These are phyloP conservation scores for Candida pini DNA, from an alignment of 805 yeast genomes.

Conservation along the genomic window DNA sequence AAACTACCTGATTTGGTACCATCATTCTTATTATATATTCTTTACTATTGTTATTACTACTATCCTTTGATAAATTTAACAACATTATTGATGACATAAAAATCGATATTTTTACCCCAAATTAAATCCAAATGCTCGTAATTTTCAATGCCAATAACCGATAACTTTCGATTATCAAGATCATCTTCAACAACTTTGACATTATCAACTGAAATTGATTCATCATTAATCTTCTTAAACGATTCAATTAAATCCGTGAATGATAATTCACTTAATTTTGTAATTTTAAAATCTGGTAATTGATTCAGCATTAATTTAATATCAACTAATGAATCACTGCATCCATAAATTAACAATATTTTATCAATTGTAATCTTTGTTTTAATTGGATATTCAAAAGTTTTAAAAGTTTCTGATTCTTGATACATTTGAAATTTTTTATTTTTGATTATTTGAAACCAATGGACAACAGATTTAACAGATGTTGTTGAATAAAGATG, in stretches of 20 bases:
- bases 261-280: slow-evolving; percentile 4
- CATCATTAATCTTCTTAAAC: slow-evolving; percentile 1
- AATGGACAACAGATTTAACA: slow-evolving; percentile 90
- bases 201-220: slow-evolving; percentile 6
- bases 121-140: slow-evolving; percentile 90
- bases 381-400: slow-evolving; percentile 31
- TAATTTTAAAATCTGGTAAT: slow-evolving; percentile 30
- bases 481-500: slow-evolving; percentile 89
- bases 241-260: slow-evolving; percentile 2
- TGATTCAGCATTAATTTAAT: slow-evolving; percentile 60
- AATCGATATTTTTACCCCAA: slow-evolving; percentile 77
- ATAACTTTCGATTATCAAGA: slow-evolving; percentile 6
- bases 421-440: slow-evolving; percentile 86
- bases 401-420: slow-evolving; percentile 58
- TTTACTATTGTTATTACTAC: too few species aligned
- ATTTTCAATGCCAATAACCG: slow-evolving; percentile 46
- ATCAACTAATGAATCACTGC: slow-evolving; percentile 78
- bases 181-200: slow-evolving; percentile 12
- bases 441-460: slow-evolving; percentile 85
- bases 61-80: slow-evolving; percentile 28
- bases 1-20: too few species aligned
- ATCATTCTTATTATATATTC: too few species aligned
- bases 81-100: slow-evolving; percentile 39
- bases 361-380: slow-evolving; percentile 57
- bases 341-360: slow-evolving; percentile 75